Conservation (phyloP, 306 rosid species). For the Acacia crassicarpa region DNA sequence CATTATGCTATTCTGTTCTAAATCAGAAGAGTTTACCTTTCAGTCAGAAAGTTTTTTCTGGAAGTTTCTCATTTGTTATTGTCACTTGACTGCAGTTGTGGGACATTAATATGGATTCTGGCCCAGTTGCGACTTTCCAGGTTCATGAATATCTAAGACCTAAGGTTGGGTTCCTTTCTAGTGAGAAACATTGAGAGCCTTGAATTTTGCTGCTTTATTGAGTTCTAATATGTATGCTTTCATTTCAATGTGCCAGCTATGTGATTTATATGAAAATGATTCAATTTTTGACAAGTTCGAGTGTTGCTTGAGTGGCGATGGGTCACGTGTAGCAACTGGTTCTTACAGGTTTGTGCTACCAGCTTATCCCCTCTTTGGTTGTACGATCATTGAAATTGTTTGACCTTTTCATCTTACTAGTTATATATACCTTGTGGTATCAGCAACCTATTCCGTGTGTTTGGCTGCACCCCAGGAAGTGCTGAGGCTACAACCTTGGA, state of each 20-base stretch:
- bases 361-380: slow-evolving; percentile 12
- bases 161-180: slow-evolving; percentile 64
- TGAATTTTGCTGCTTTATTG: slow-evolving; percentile 25
- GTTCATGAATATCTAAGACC: slow-evolving; percentile 97
- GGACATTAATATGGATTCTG: slow-evolving; percentile 99
- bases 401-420: slow-evolving; percentile 28
- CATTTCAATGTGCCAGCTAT: slow-evolving; percentile 59
- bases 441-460: slow-evolving; percentile 98
- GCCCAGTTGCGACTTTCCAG: slow-evolving; percentile 91
- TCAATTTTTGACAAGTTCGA: slow-evolving; percentile 96
- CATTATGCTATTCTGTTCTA: background rate
- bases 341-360: slow-evolving; percentile 78
- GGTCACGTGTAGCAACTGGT: slow-evolving; percentile 87
- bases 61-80: background rate
- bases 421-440: slow-evolving; percentile 35
- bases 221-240: slow-evolving; percentile 23
- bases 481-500: slow-evolving; percentile 87
- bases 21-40: background rate
- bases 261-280: slow-evolving; percentile 97
- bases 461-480: slow-evolving; percentile 73
- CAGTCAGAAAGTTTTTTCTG: background rate
- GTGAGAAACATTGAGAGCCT: background rate
- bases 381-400: slow-evolving; percentile 5
- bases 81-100: slow-evolving; percentile 66
- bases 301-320: slow-evolving; percentile 96